These are phyloP conservation scores for Lithocarpus polystachyus DNA, from an alignment of 306 rosid genomes.

Conservation along the genomic window DNA sequence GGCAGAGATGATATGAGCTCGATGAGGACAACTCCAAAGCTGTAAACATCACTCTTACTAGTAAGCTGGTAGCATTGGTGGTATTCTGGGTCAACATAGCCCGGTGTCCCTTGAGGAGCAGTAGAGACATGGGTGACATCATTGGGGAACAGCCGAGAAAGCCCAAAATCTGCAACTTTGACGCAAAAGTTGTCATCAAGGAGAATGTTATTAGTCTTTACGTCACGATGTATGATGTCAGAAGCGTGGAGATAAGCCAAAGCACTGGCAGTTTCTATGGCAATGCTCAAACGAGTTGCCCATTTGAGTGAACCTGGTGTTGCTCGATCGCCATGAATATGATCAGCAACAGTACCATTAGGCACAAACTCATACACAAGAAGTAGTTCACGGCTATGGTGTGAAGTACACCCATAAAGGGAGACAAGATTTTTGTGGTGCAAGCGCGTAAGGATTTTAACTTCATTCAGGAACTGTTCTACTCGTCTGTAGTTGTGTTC, in stretches of 20 bases:
- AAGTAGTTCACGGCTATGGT: slow-evolving; percentile 53
- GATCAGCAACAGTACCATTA: background rate
- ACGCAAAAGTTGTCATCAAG: slow-evolving; percentile 24
- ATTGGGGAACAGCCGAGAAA: slow-evolving; percentile 34
- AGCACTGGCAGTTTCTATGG: slow-evolving; percentile 60
- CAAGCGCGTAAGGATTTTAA: slow-evolving; percentile 51
- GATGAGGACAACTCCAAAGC: slow-evolving; percentile 45
- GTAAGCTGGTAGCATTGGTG: slow-evolving; percentile 37
- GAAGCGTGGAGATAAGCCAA: slow-evolving; percentile 76
- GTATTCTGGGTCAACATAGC: slow-evolving; percentile 46
- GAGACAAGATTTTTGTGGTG: slow-evolving; percentile 63
- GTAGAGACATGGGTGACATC: slow-evolving; percentile 65
- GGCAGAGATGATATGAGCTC: slow-evolving; percentile 70
- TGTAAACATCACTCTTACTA: slow-evolving; percentile 62
- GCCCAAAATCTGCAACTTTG: slow-evolving; percentile 48
- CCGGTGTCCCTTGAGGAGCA: slow-evolving; percentile 53
- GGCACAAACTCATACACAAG: slow-evolving; percentile 14
- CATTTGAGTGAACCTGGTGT: slow-evolving; percentile 38
- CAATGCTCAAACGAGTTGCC: slow-evolving; percentile 39
- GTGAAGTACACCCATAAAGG: slow-evolving; percentile 76
- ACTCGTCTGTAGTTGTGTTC: slow-evolving; percentile 52
- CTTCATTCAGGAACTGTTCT: slow-evolving; percentile 63
- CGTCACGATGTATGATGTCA: slow-evolving; percentile 17
- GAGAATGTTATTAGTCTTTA: slow-evolving; percentile 31
- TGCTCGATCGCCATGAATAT: slow-evolving; percentile 51